A percentile compares a stretch with the other conserved stretches of the same genome.
Evolutionary conservation across 257 asterid species (phyloP).

Genomic region (Craterostigma plantagineum): DNA sequence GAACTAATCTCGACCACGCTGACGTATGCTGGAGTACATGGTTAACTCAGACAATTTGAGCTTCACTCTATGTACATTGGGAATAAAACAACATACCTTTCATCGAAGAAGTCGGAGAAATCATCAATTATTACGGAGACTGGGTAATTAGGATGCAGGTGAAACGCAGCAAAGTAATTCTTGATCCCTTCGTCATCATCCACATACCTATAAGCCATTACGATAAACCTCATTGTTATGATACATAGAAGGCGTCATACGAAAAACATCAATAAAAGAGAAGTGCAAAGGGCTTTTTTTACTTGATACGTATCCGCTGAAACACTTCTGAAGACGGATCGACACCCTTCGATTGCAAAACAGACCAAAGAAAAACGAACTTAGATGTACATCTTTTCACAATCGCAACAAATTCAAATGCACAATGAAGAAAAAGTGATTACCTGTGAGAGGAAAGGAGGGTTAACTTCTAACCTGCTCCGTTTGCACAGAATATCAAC

Average conservation of each 20-base stretch:
- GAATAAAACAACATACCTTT: conserved; percentile 20
- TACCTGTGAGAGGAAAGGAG: conserved; percentile 81
- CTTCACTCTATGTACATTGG: too few relatives aligned
- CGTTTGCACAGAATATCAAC: conserved; percentile 66
- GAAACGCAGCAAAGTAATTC: conserved; percentile 82
- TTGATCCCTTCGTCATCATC: conserved; percentile 71
- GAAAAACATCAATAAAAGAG: neutral
- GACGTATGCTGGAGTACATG: neutral
- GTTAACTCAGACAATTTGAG: neutral
- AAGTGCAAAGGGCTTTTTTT: conserved; percentile 3
- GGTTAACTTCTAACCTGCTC: conserved; percentile 31
- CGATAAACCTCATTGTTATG: neutral
- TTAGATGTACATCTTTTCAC: too few relatives aligned
- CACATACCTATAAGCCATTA: conserved; percentile 36
- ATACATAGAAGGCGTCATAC: neutral
- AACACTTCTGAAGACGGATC: conserved; percentile 60
- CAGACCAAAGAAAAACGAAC: conserved; percentile 1
- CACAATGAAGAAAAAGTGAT: too few relatives aligned
- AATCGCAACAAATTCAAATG: too few relatives aligned
- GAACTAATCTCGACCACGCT: neutral
- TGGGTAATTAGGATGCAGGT: conserved; percentile 43
- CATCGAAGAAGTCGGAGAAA: conserved; percentile 62
- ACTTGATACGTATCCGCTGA: conserved; percentile 56
- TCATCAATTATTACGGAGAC: conserved; percentile 51
- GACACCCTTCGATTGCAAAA: conserved; percentile 32